Evolutionary conservation across 257 asterid genomes (phyloP).

Genomic region (Fraxinus anomala): DNA sequence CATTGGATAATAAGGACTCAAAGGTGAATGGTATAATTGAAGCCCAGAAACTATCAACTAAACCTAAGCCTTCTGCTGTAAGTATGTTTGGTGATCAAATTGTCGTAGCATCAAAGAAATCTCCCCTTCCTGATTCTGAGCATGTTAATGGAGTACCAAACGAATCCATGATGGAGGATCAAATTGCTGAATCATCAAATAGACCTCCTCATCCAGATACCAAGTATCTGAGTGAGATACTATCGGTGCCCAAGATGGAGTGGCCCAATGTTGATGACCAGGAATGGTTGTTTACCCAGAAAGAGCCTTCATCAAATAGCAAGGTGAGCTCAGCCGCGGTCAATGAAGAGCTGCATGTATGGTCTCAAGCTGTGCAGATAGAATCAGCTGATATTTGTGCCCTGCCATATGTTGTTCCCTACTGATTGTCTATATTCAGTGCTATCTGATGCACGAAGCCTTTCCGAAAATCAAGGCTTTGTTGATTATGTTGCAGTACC

Average conservation of each 20-base stretch:
- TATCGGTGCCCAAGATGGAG: conserved; percentile 51
- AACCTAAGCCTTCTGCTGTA: conserved; percentile 36
- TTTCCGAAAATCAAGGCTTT: conserved; percentile 12
- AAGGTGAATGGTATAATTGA: conserved; percentile 51
- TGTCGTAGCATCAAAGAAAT: conserved; percentile 34
- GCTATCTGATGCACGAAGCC: conserved; percentile 15
- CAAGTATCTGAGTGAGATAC: conserved; percentile 51
- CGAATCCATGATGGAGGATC: conserved; percentile 36
- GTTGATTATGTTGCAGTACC: neutral
- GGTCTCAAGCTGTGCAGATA: conserved; percentile 64
- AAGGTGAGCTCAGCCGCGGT: conserved; percentile 26
- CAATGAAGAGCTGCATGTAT: conserved; percentile 42
- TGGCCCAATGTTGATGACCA: conserved; percentile 56
- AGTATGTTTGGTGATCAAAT: conserved; percentile 33
- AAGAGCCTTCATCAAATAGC: conserved; percentile 30
- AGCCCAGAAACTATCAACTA: conserved; percentile 37
- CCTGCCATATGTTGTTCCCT: conserved; percentile 79
- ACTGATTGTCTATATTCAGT: conserved; percentile 39
- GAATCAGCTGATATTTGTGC: conserved; percentile 66
- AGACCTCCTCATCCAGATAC: conserved; percentile 78
- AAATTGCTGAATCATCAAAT: conserved; percentile 41
- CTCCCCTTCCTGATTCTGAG: conserved; percentile 22
- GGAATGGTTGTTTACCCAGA: conserved; percentile 60
- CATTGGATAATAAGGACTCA: conserved; percentile 33
- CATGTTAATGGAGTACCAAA: conserved; percentile 16